Base-by-base conservation (phyloP, 1,284 basidiomycete species). In the Cutaneotrichosporon cyanovorans region DNA sequence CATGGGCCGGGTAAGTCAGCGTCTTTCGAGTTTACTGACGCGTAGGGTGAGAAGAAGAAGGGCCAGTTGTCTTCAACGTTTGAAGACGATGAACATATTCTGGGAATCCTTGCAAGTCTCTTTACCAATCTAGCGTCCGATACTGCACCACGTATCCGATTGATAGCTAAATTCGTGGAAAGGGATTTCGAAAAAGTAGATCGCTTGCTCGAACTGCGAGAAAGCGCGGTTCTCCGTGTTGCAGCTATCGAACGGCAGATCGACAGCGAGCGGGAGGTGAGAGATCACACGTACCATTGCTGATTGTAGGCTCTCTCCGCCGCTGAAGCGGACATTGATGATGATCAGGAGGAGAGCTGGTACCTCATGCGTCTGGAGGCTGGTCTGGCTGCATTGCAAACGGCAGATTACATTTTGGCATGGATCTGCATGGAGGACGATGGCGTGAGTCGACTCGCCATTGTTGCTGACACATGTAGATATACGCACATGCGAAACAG, bases 401-500 rank as follows among this genome's bases (percentile, higher is more conserved):
- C 84, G 15, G 79, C 87, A 19, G 93, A 97, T 69, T 95, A 92
- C 55, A 83, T 96, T 41, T 71, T 97, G 22, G 91, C 86, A 1
- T 99, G 95, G 95, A 71, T 97, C 22, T 79, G 81, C 48, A 95
- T 97, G 90, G 95, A 99, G 72, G 95, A 98, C 60, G 95, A 98
- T 60, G 95, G 91, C 25, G 90, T 92, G 72, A 51, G 85, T 66
- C 12, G 25, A 7, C 3, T 21, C n/a, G 39, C 15, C 16, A 12
- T 10, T 30, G 21, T 39, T 5, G 36, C 44, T 42, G 30, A 40
- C 18, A 38, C 4, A n/a, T n/a, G n/a, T 42, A 72, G 67, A 64
- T 66, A 9, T 81, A 80, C 34, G 72, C 74, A 15, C 91, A 95
- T 66, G 74, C 82, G 9, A 69, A 78, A 44, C 79, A 82, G 61